Percentiles rank a stretch among this genome's conserved stretches.
Conservation (phyloP, 805 yeast species). For the Saturnispora zaruensis region DNA sequence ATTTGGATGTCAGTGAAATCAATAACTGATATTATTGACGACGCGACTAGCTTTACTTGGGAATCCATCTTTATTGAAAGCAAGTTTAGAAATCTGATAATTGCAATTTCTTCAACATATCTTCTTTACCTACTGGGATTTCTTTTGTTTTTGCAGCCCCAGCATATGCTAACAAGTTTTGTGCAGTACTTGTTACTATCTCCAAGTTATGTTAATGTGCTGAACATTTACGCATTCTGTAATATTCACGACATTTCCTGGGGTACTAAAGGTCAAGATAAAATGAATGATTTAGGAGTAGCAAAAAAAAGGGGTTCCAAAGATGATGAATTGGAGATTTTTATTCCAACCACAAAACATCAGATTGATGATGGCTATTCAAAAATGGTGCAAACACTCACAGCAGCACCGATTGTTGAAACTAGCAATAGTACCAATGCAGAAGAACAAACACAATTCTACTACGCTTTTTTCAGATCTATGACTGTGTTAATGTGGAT, state of each 20-base stretch:
- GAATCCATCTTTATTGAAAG: constrained; percentile 49
- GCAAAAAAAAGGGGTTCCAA: constrained; percentile 51
- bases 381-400: constrained; percentile 52
- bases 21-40: constrained; percentile 33
- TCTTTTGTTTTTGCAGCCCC: constrained; percentile 76
- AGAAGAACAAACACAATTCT: constrained; percentile 57
- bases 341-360: constrained; percentile 63
- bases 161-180: constrained; percentile 86
- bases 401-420: constrained; percentile 25
- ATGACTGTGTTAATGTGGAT: constrained; percentile 86
- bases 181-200: constrained; percentile 73
- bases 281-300: constrained; percentile 69
- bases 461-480: constrained; percentile 86
- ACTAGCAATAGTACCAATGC: constrained; percentile 13
- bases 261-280: constrained; percentile 89
- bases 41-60: constrained; percentile 34
- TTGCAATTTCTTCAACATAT: constrained; percentile 83
- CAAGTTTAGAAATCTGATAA: constrained; percentile 76
- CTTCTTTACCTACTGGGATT: constrained; percentile 73
- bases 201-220: constrained; percentile 84
- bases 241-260: constrained; percentile 94
- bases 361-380: constrained; percentile 73
- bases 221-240: constrained; percentile 92
- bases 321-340: constrained; percentile 59
- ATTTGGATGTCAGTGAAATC: constrained; percentile 65